Base-by-base conservation (phyloP, 345 rosid genomes). In the Eucalyptus guilfoylei region DNA sequence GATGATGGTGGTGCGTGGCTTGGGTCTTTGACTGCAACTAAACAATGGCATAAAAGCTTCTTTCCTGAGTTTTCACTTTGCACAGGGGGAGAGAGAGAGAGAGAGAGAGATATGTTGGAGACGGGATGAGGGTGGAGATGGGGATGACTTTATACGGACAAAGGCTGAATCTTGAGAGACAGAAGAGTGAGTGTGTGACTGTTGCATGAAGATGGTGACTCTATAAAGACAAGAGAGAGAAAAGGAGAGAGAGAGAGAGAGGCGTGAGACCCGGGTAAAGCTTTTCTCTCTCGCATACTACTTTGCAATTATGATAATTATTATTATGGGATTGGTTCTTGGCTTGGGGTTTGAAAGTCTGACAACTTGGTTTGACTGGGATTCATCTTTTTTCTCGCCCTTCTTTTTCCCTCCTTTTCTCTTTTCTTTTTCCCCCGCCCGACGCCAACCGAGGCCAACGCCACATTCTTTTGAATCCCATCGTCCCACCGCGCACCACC, bases 351-450 rank as follows among this genome's bases (percentile, higher is more conserved):
- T 88, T 92, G 49, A 81, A 92, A 87, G 86, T 89, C 89, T 91
- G 91, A 89, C 91, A 76, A 30, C 76, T 54, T 44, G 23, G 89
- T 92, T 93, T 92, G 94, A 93, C 94, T 93, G 92, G 54, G 80
- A 86, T 37, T 54, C n/a, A 8, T n/a, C 42, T 7, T 62, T 62
- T 69, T 69, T 64, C 26, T 4, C 62, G 45, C n/a, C 8, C 42
- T 42, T 6, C 58, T 11, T 76, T 62, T 24, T 24, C 40, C 47
- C 64, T 32, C 89, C 89, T 87, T 87, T 87, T 50, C 58, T 88
- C 16, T 62, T 62, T 67, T 32, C 24, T 34, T 34, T 17, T 8
- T 37, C 24, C 81, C 81, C 76, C 76, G 9, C 37, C 37, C 86
- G 91, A 90, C 92, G 93, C 91, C 93, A 92, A 90, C 52, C 86